phyloP scores from a whole-genome alignment of 202 grass and related monocot genomes.

The Saccharum hybrid region DNA sequence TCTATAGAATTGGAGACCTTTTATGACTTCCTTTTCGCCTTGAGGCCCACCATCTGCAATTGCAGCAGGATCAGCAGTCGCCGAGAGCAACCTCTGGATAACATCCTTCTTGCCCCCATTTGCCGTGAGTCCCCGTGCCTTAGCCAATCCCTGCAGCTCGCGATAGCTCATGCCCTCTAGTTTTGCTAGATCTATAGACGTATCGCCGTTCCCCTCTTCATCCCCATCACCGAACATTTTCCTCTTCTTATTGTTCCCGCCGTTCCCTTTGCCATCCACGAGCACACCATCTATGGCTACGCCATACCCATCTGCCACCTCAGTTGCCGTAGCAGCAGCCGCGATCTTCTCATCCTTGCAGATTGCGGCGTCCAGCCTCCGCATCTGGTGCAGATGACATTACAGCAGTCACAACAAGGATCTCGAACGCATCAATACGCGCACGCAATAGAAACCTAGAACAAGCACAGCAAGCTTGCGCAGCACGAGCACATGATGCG shows the following conservation, averaged over 20 bases:
- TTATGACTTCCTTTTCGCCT: conserved; percentile 17
- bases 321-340: not conserved
- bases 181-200: conserved; percentile 45
- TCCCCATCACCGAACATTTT: conserved; percentile 10
- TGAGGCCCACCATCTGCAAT: conserved; percentile 34
- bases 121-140: conserved; percentile 50
- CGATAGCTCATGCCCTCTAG: conserved; percentile 61
- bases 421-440: not conserved
- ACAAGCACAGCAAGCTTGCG: not conserved
- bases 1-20: too few species aligned
- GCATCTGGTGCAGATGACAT: conserved; percentile 40
- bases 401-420: not conserved
- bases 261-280: conserved; percentile 29
- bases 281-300: conserved; percentile 8
- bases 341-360: conserved; percentile 47
- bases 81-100: conserved; percentile 51
- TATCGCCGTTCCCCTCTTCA: conserved; percentile 33
- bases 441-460: not conserved
- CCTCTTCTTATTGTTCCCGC: conserved; percentile 35
- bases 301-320: conserved; percentile 27
- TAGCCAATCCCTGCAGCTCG: conserved; percentile 66
- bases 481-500: conserved; percentile 21
- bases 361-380: conserved; percentile 59
- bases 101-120: conserved; percentile 69
- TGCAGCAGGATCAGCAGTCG: conserved; percentile 12